These are phyloP conservation scores for Beauveria bassiana DNA, from an alignment of 2,329 filamentous ascomycete genomes.

Conservation along the genomic window DNA sequence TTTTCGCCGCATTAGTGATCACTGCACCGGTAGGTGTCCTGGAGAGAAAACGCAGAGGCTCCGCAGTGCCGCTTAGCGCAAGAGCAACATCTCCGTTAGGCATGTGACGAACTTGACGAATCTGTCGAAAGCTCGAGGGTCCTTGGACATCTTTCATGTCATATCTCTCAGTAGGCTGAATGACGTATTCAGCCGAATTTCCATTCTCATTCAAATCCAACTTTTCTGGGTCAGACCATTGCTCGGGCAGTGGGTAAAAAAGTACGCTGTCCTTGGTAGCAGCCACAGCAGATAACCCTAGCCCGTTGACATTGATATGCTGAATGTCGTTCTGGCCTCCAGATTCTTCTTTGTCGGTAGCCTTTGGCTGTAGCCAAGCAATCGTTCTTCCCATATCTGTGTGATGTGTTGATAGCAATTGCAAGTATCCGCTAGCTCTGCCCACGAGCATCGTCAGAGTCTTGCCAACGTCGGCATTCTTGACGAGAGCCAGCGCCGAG, in stretches of 20 bases:
- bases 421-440: slow-evolving; percentile 34
- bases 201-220: background rate
- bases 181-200: background rate
- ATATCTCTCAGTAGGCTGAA: background rate
- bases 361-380: slow-evolving; percentile 15
- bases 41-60: slow-evolving; percentile 33
- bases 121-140: background rate
- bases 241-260: slow-evolving; percentile 12
- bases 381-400: slow-evolving; percentile 19
- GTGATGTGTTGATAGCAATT: slow-evolving; percentile 29
- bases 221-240: background rate
- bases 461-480: slow-evolving; percentile 13
- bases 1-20: slow-evolving; percentile 24
- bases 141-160: background rate
- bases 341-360: background rate
- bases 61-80: background rate
- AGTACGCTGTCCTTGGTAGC: slow-evolving; percentile 14
- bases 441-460: slow-evolving; percentile 28
- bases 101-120: background rate
- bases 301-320: slow-evolving; percentile 12
- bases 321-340: slow-evolving; percentile 12
- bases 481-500: slow-evolving; percentile 30
- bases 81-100: background rate
- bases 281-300: slow-evolving; percentile 11
- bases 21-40: slow-evolving; percentile 31